Base-by-base conservation (phyloP, 106 monocot genomes). In the Allium fistulosum region DNA sequence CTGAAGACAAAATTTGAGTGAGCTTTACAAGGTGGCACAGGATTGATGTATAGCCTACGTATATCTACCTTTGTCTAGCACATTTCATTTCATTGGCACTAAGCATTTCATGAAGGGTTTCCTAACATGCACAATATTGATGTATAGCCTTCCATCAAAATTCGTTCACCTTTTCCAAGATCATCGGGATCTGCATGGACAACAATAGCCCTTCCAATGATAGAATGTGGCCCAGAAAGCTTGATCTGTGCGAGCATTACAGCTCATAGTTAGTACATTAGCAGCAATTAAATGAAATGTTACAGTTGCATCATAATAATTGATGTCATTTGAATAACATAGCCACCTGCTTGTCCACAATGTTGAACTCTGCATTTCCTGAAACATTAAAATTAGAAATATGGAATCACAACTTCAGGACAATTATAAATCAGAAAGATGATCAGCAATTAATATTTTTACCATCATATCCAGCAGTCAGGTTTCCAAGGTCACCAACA, bases 151-250 rank as follows among this genome's bases (percentile, higher is more conserved):
- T 53, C 13, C 0, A 53, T 53, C 9, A 53, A 53, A 53, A 53
- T 10, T 10, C 1, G 1, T 22, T 22, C 22, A 22, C 22, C 22
- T 22, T 22, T 22, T 22, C 22, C 22, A 22, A 53, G 52, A 53
- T 10, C 9, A 0, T 89, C 85, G 66, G 89, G 82, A 67, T 89
- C 89, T 70, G 85, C 82, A 65, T 89, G 89, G 13, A 89, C 82
- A 49, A 89, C 89, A 67, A 89, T 69, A 67, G 88, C 88, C 71
- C 88, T 78, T 68, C 89, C 89, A 69, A 89, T 48, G 53, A 89
- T 66, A 10, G 89, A 80, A 67, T 85, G 26, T 49, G 89, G 80
- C 64, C 89, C 85, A 70, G 15, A 45, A 12, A 89, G 85, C 17
- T 82, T 79, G 69, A 89, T 85, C 89, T 89, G 59, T 16, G 26